Evolutionary conservation across 306 rosid genomes (phyloP).

Genomic region (Fragaria iinumae): DNA sequence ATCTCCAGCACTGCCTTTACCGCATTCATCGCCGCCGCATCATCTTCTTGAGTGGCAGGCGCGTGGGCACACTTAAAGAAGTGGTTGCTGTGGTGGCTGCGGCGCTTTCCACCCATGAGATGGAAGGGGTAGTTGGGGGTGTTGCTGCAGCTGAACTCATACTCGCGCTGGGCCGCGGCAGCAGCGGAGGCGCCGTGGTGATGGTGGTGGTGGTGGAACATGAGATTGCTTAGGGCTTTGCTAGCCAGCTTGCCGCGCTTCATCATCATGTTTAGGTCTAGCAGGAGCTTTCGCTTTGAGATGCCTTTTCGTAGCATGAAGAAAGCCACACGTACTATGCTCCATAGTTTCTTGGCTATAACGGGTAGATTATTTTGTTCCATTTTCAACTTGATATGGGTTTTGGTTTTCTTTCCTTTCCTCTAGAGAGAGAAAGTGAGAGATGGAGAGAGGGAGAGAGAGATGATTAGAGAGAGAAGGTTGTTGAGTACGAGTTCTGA

Average conservation of each 20-base stretch:
- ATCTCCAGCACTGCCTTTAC: slow-evolving; percentile 49
- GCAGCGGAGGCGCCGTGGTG: slow-evolving; percentile 21
- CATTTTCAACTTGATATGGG: slow-evolving; percentile 5
- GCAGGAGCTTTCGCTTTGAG: slow-evolving; percentile 57
- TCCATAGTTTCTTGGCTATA: slow-evolving; percentile 59
- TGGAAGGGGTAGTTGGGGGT: slow-evolving; percentile 52
- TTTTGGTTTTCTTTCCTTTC: slow-evolving; percentile 1
- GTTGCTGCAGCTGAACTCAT: slow-evolving; percentile 93
- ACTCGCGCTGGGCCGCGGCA: slow-evolving; percentile 42
- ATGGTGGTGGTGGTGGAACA: slow-evolving; percentile 53
- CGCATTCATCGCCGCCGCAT: slow-evolving; percentile 35
- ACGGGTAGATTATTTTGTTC: slow-evolving; percentile 34
- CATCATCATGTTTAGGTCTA: slow-evolving; percentile 66
- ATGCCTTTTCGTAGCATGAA: slow-evolving; percentile 75
- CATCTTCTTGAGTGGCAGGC: slow-evolving; percentile 54
- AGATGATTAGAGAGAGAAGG: slow-evolving; percentile 8
- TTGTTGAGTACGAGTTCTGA: slow-evolving; percentile 19
- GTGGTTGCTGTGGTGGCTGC: slow-evolving; percentile 30
- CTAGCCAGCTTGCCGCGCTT: slow-evolving; percentile 83
- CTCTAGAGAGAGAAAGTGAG: slow-evolving; percentile 17
- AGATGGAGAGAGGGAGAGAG: slow-evolving; percentile 21
- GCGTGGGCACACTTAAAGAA: slow-evolving; percentile 56
- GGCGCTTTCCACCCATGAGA: slow-evolving; percentile 39
- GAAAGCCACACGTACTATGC: slow-evolving; percentile 52
- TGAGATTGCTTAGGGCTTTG: slow-evolving; percentile 69